Base-by-base conservation (phyloP, 768 basidiomycete genomes). In the Panus rudis region DNA sequence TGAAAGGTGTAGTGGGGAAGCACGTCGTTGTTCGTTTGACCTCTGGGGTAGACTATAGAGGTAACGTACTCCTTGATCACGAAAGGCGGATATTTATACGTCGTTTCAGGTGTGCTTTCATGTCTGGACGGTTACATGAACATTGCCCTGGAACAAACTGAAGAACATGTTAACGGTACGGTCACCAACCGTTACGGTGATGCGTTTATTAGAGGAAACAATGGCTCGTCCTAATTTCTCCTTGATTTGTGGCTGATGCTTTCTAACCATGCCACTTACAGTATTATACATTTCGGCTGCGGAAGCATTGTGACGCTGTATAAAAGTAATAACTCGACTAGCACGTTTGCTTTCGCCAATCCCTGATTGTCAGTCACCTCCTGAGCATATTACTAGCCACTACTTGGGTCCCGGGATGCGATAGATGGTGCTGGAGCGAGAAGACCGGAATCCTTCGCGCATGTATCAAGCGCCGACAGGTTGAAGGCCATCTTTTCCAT, bases 51-150 rank as follows among this genome's bases (percentile, higher is more conserved):
- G 92, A 96, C 63, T 96, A 98, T 63, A 76, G 81, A 55, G 93
- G 93, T 60, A 10, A 27, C 42, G 10, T 35, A 20, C 21, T 19
- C 42, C 30, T n/a, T 34, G 47, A 34, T 32, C 27, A 11, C 14
- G 34, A 23, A 13, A 24, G 10, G 7, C 20, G 39, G 17, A 28
- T 23, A 22, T 1, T 14, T 39, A 11, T 4, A 14, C 19, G 8
- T 48, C 20, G 31, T 21, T 16, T 24, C 47, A 98, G 94, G 94
- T 16, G 73, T 92, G 3, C 67, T 99, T 12, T 93, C 92, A 3
- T 98, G 96, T 57, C 74, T 98, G 19, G 96, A 98, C 63, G 93
- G 93, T 0, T 98, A 96, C 64, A 98, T 99, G 96, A 98, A 98
- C 66, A 94, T 98, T 39, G 96, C 92, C 12, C 67, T 98, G 26